These are phyloP conservation scores for Beauveria scarabaeidicola DNA, from an alignment of 2,329 filamentous ascomycete genomes.

Conservation along the genomic window DNA sequence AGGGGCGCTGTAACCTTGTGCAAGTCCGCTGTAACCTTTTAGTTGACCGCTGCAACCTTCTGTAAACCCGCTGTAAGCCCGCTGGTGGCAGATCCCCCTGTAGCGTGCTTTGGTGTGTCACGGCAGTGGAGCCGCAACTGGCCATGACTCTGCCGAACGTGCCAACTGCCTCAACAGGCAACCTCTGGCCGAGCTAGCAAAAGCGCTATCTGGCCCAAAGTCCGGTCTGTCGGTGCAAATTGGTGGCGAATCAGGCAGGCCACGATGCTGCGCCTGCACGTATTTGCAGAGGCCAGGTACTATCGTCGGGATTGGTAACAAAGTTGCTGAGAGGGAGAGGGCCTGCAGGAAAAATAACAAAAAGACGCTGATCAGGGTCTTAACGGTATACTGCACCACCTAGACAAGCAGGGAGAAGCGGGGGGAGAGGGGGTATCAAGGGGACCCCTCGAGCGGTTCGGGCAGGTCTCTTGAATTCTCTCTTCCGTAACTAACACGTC, in stretches of 20 bases:
- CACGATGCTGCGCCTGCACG: background rate
- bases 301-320: background rate
- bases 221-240: background rate
- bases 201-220: background rate
- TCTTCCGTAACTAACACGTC: background rate
- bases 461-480: background rate
- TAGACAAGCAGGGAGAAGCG: background rate
- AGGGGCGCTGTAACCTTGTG: background rate
- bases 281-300: background rate
- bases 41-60: background rate
- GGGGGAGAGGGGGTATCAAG: background rate
- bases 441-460: background rate
- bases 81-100: background rate
- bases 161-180: background rate
- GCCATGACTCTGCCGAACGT: background rate
- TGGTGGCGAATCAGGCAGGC: background rate
- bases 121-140: background rate
- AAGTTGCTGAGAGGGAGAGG: background rate
- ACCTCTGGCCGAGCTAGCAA: background rate
- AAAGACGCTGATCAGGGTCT: constrained; percentile 5
- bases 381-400: background rate
- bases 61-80: background rate
- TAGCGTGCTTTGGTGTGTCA: background rate
- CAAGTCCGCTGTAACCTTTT: background rate
- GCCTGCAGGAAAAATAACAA: background rate